Percentiles rank a stretch among this genome's conserved stretches.
phyloP scores from a whole-genome alignment of 306 rosid genomes.

The Dalbergia cultrata region DNA sequence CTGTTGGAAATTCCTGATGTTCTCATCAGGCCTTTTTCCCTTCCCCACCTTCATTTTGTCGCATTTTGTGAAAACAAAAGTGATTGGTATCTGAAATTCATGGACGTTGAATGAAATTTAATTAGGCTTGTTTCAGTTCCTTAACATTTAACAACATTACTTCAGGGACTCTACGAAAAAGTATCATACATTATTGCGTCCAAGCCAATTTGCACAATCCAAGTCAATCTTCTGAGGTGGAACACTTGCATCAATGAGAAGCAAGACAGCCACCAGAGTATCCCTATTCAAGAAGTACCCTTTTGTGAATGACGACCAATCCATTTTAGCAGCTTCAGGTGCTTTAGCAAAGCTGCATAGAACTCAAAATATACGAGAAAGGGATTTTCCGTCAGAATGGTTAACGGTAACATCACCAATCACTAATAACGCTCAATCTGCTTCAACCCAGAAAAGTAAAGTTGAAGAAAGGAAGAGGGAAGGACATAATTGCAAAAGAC shows the following conservation, averaged over 20 bases:
- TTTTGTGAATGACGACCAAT: slow-evolving; percentile 92
- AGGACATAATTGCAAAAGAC: slow-evolving; percentile 5
- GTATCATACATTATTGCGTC: slow-evolving; percentile 76
- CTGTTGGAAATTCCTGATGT: slow-evolving; percentile 81
- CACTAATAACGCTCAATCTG: slow-evolving; percentile 6
- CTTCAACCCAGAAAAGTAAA: too few species aligned
- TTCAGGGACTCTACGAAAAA: slow-evolving; percentile 14
- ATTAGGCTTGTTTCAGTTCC: slow-evolving; percentile 10
- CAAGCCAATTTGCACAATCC: slow-evolving; percentile 96
- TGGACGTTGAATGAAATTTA: not conserved
- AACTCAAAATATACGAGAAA: slow-evolving; percentile 37
- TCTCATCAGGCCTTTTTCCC: slow-evolving; percentile 85
- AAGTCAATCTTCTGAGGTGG: slow-evolving; percentile 93
- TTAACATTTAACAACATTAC: not conserved
- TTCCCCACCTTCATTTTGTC: slow-evolving; percentile 80
- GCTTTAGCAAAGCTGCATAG: slow-evolving; percentile 82
- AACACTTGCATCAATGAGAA: slow-evolving; percentile 90
- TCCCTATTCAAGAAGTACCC: slow-evolving; percentile 87
- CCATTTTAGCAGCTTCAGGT: slow-evolving; percentile 79
- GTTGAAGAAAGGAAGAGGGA: not conserved
- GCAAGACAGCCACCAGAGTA: slow-evolving; percentile 80
- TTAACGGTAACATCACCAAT: slow-evolving; percentile 7
- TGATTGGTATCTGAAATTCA: slow-evolving; percentile 77
- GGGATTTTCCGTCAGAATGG: slow-evolving; percentile 8
- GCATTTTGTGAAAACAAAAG: slow-evolving; percentile 92